Evolutionary conservation across 257 asterid genomes (phyloP).

Genomic region (Datura wrightii): DNA sequence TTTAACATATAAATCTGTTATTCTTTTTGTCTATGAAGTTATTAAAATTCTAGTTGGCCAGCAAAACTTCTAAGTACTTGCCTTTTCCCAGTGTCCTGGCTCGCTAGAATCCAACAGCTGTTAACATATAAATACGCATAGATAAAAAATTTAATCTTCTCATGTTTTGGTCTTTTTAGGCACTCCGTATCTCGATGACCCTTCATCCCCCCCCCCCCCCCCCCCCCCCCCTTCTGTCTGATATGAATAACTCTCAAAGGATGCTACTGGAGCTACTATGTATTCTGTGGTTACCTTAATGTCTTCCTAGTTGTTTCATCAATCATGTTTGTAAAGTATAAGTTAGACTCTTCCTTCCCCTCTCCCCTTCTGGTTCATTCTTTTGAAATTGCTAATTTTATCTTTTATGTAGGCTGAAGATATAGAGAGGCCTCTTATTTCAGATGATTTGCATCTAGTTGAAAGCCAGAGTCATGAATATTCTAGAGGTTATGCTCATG

Average conservation of each 20-base stretch:
- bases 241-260: not conserved
- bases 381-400: constrained; percentile 33
- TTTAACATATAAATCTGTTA: not conserved
- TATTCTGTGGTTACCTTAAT: not conserved
- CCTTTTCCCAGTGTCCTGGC: not conserved
- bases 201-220: not conserved
- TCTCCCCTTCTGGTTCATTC: constrained; percentile 27
- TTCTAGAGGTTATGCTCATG: constrained; percentile 47
- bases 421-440: constrained; percentile 81
- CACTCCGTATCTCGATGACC: not conserved
- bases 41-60: constrained; percentile 13
- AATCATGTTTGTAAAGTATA: not conserved
- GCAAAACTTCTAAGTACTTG: not conserved
- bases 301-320: constrained; percentile 9
- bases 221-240: not conserved
- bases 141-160: not conserved
- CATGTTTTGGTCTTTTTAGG: not conserved
- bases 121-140: not conserved
- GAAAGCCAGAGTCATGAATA: constrained; percentile 57
- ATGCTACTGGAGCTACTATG: not conserved
- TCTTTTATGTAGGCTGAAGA: constrained; percentile 71
- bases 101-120: not conserved
- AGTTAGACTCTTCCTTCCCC: not conserved
- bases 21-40: not conserved
- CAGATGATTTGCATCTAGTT: constrained; percentile 58